Evolutionary conservation across 108 stramenopile genomes (phyloP).

Genomic region (Nannochloropsis gaditana): DNA sequence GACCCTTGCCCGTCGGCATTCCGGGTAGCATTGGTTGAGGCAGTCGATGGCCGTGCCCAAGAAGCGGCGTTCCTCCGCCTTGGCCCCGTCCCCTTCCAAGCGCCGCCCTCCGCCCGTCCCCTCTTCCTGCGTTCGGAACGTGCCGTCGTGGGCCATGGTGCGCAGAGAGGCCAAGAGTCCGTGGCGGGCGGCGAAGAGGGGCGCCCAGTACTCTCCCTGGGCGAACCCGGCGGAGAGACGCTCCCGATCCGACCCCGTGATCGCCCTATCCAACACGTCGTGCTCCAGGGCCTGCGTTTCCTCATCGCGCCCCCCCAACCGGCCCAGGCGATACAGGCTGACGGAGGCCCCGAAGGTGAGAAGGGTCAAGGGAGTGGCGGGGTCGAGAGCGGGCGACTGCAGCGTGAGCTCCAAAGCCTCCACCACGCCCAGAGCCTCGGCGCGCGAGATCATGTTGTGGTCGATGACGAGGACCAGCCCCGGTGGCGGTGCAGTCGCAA

Average conservation of each 20-base stretch:
- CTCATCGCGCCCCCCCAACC: neutral
- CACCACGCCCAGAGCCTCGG: neutral
- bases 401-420: neutral
- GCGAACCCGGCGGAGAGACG: neutral
- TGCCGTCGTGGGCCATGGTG: neutral
- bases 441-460: neutral
- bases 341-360: neutral
- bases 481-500: neutral
- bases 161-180: neutral
- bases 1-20: neutral
- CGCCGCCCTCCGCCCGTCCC: neutral
- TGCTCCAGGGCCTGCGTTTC: neutral
- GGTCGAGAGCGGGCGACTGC: neutral
- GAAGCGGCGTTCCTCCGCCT: neutral
- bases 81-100: neutral
- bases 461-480: neutral
- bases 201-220: neutral
- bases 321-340: neutral
- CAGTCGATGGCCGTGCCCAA: neutral
- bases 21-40: neutral
- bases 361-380: neutral
- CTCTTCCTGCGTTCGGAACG: neutral
- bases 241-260: neutral
- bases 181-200: neutral
- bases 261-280: neutral